A percentile compares a stretch with the other conserved stretches of the same genome.
These are phyloP conservation scores for Lentinula lateritia DNA, from an alignment of 768 basidiomycete species.

Conservation along the genomic window DNA sequence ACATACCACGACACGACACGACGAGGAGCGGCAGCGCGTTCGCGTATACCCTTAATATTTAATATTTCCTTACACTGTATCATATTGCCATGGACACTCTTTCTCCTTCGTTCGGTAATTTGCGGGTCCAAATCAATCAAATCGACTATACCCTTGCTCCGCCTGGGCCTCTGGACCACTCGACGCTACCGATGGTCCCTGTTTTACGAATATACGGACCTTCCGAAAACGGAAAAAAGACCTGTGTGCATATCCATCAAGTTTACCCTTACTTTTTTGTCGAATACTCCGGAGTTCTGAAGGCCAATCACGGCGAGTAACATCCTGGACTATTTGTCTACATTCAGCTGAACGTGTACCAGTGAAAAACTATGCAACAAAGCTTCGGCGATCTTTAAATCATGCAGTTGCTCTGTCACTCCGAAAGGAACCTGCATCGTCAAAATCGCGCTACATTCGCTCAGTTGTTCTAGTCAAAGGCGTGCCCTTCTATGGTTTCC, in stretches of 20 bases:
- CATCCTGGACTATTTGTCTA: neutral
- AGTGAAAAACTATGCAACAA: slow-evolving; percentile 73
- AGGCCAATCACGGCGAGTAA: slow-evolving; percentile 52
- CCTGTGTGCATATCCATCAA: slow-evolving; percentile 89
- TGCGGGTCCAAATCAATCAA: slow-evolving; percentile 43
- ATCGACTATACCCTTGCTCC: slow-evolving; percentile 61
- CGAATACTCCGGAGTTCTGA: slow-evolving; percentile 68
- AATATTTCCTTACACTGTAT: neutral
- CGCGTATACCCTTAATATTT: neutral
- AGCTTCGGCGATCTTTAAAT: slow-evolving; percentile 72
- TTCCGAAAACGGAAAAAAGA: slow-evolving; percentile 68
- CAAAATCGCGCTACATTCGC: slow-evolving; percentile 58
- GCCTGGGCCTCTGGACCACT: slow-evolving; percentile 62
- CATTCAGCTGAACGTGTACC: neutral
- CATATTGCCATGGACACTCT: neutral
- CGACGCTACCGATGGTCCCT: slow-evolving; percentile 58
- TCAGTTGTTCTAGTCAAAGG: slow-evolving; percentile 87
- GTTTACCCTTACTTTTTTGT: slow-evolving; percentile 92
- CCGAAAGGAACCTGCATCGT: slow-evolving; percentile 61
- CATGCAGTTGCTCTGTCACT: slow-evolving; percentile 78
- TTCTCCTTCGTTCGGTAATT: slow-evolving; percentile 17
- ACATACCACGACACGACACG: neutral
- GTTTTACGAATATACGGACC: slow-evolving; percentile 83
- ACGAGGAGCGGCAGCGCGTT: neutral
- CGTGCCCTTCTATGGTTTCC: slow-evolving; percentile 94